These are phyloP conservation scores for Sporothrix pseudoabietina DNA, from an alignment of 2,329 filamentous ascomycete species.

Conservation along the genomic window DNA sequence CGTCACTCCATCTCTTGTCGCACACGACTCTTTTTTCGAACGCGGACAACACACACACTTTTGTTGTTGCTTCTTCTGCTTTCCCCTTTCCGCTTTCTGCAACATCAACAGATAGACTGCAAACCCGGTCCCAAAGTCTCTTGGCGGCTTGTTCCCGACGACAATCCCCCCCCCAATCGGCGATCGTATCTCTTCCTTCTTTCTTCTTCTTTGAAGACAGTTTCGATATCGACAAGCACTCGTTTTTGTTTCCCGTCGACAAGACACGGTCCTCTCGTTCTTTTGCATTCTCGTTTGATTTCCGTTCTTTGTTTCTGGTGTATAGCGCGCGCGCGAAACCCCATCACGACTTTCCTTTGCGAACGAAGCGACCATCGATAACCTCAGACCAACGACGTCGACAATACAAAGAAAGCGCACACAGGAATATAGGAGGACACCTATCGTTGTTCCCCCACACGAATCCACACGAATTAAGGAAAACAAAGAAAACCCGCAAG, in stretches of 20 bases:
- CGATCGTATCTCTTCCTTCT: background rate
- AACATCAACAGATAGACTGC: constrained; percentile 23
- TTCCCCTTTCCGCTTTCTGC: constrained; percentile 18
- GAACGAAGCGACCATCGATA: background rate
- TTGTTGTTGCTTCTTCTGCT: background rate
- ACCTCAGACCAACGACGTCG: background rate
- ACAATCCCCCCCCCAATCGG: background rate
- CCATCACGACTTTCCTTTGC: background rate
- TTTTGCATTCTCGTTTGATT: background rate
- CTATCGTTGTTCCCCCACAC: background rate
- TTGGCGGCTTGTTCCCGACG: constrained; percentile 6
- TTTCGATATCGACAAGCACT: constrained; percentile 1
- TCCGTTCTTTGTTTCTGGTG: background rate
- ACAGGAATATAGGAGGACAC: background rate
- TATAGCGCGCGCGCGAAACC: background rate
- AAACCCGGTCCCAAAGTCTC: constrained; percentile 3
- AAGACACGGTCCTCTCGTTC: background rate
- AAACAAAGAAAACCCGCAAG: background rate
- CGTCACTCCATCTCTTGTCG: background rate
- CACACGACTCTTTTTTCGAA: background rate
- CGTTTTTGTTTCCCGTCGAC: constrained; percentile 1
- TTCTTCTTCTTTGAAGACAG: background rate
- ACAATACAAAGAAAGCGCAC: background rate
- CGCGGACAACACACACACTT: background rate
- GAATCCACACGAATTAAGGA: background rate